Evolutionary conservation across 192 early-diverging fungal genomes (phyloP), one percentile per base, ranked within the genome.

Genomic region (Coemansia asiatica): DNA sequence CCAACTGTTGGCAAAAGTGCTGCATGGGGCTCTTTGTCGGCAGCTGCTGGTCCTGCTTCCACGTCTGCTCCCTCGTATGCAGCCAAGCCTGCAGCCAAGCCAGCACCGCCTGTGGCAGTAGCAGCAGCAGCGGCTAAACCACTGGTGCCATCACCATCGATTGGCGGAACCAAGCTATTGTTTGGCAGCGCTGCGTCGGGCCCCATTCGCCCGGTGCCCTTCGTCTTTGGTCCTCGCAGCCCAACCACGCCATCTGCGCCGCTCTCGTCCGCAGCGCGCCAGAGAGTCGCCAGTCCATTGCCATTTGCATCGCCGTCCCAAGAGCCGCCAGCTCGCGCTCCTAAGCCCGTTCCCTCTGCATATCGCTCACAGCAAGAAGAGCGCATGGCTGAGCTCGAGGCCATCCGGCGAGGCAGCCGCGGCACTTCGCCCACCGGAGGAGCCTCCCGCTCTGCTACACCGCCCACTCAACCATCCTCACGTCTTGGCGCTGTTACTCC

Each of bases 311-410:
- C 5, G 31, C 31, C 31, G 31, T 33, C 31, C 4, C 40, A 44
- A 44, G 40, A 44, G 31, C 60, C 22, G 31, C 60, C 22, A 5
- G 65, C 70, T n/a, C 56, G 63, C 2, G 26, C 9, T 8, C 67
- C 22, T 1, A 72, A 68, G 40, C 49, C 68, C 5, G 22, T 35
- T 10, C 59, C 69, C 8, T 56, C 75, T 6, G 59, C 74, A 2
- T 72, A 68, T 53, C 66, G 50, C 33, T 40, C 68, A 33, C 81
- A 77, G 60, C 69, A 79, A 33, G 64, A 76, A n/a, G 83, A 79
- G 62, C 72, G 80, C 3, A 68, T 74, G 54, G 64, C 71, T 0
- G 83, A 85, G 63, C 72, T 85, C 0, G 83, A 83, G 50, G 74
- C 71, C 6, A 67, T 85, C 36, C 72, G 83, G 48, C 68, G 73